A percentile compares a stretch with the other conserved stretches of the same genome.
Conservation (phyloP, 371 early-diverging fungal species). For the Blastocladiella emersonii region DNA sequence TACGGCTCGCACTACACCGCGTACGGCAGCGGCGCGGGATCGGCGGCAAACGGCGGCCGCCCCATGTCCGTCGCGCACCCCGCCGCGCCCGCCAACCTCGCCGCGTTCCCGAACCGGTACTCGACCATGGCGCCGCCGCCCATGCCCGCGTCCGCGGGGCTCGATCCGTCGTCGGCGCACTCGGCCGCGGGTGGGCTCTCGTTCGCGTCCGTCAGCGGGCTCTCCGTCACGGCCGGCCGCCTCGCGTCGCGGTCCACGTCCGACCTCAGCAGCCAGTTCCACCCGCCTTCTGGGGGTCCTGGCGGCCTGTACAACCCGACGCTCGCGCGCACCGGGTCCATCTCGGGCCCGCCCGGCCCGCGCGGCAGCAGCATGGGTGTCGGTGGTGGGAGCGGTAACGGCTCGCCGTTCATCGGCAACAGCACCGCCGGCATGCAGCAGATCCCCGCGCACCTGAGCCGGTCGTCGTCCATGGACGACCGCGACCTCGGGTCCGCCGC, state of each 20-base stretch:
- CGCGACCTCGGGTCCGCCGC: too few species aligned
- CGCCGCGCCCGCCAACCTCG: too few species aligned
- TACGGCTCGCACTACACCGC: neutral
- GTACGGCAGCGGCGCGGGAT: neutral
- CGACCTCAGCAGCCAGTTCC: neutral
- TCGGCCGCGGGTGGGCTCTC: neutral
- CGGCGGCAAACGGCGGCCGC: too few species aligned
- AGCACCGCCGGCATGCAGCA: too few species aligned
- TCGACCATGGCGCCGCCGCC: neutral
- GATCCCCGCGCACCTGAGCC: too few species aligned
- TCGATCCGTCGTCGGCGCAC: neutral
- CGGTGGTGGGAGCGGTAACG: too few species aligned
- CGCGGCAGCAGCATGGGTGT: too few species aligned
- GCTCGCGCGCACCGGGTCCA: neutral
- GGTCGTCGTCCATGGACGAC: too few species aligned
- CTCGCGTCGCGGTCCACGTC: neutral
- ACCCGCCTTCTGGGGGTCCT: neutral
- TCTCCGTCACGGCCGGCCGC: neutral
- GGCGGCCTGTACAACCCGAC: neutral
- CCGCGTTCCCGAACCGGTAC: too few species aligned
- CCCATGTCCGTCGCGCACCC: too few species aligned
- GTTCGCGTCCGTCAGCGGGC: neutral
- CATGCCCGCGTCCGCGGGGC: neutral
- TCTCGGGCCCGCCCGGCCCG: neutral
- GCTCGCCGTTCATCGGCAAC: too few species aligned